A percentile compares a stretch with the other conserved stretches of the same genome.
Conservation (phyloP, 2,329 filamentous ascomycete genomes). For the Myriosclerotinia scirpicola region DNA sequence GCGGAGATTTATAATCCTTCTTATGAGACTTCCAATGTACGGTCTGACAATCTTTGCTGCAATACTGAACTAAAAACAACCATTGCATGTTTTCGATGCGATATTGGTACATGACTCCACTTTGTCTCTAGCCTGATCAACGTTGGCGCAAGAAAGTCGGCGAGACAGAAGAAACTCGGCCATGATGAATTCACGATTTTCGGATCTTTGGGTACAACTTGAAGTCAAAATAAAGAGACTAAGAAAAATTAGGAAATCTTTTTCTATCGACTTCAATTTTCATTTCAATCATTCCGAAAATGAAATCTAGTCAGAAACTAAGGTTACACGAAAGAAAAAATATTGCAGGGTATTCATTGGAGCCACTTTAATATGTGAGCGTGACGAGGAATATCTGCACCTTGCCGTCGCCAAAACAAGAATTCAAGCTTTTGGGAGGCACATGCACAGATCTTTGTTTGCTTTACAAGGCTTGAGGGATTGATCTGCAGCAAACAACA, state of each 20-base stretch:
- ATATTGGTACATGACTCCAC: neutral
- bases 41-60: constrained; percentile 41
- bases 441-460: neutral
- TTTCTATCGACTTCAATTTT: neutral
- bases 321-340: neutral
- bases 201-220: neutral
- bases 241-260: no score
- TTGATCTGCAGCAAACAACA: no score
- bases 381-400: neutral
- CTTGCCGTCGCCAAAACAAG: neutral
- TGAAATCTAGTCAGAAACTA: neutral
- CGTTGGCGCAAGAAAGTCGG: constrained; percentile 9
- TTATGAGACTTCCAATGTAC: constrained; percentile 18
- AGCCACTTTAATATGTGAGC: neutral
- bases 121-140: neutral
- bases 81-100: constrained; percentile 2
- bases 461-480: neutral
- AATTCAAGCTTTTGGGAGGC: neutral
- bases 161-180: neutral
- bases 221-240: neutral
- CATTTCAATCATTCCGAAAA: neutral
- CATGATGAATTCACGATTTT: neutral
- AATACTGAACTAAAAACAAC: constrained; percentile 22
- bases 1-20: constrained; percentile 16
- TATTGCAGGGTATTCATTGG: constrained; percentile 13